Evolutionary conservation across 108 stramenopile species (phyloP).

Genomic region (Cylindrotheca closterium): DNA sequence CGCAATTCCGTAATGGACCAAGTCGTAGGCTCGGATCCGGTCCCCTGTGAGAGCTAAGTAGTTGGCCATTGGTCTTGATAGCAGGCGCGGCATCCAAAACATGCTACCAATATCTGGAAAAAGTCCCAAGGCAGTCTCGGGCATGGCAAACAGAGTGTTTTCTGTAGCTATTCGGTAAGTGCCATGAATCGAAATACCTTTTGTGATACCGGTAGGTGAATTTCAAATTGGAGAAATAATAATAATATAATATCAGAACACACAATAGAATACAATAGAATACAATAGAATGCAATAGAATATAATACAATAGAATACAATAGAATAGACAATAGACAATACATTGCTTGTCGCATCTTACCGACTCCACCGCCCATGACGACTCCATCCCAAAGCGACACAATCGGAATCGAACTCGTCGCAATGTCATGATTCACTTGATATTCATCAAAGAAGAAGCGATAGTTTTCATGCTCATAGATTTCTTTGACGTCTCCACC

Average conservation of each 20-base stretch:
- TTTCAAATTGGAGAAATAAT: no score
- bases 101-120: slow-evolving; percentile 97
- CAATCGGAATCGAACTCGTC: slow-evolving; percentile 54
- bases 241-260: no score
- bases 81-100: slow-evolving; percentile 86
- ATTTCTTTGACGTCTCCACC: slow-evolving; percentile 92
- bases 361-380: slow-evolving; percentile 99
- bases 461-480: slow-evolving; percentile 43
- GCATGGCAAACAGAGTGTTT: slow-evolving; percentile 94
- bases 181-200: slow-evolving; percentile 81
- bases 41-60: slow-evolving; percentile 94
- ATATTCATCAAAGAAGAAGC: slow-evolving; percentile 93
- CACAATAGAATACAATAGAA: no score
- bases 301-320: not conserved
- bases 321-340: no score
- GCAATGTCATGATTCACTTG: slow-evolving; percentile 77
- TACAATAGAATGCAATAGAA: not conserved
- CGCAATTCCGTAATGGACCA: slow-evolving; percentile 89
- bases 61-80: slow-evolving; percentile 64
- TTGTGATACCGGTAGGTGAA: no score
- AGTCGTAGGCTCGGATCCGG: slow-evolving; percentile 77
- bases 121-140: slow-evolving; percentile 96
- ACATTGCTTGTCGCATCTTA: no score
- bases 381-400: slow-evolving; percentile 96
- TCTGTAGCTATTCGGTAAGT: slow-evolving; percentile 93